A percentile compares a stretch with the other conserved stretches of the same genome.
phyloP scores from a whole-genome alignment of 768 basidiomycete genomes.

The Lactarius pseudohatsudake region DNA sequence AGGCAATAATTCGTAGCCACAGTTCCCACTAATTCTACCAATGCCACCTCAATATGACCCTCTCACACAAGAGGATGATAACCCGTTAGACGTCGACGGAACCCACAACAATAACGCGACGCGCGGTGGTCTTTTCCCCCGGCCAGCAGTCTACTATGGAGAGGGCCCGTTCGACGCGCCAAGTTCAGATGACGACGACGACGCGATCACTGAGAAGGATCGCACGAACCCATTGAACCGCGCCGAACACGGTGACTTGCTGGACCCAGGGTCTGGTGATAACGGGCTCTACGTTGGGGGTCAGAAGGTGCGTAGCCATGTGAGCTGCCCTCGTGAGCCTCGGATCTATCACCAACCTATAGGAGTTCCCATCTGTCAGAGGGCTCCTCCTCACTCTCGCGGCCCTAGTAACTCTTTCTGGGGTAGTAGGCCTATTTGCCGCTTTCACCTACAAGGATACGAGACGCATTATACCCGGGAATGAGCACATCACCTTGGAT shows the following conservation, averaged over 20 bases:
- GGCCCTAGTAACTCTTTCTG: constrained; percentile 59
- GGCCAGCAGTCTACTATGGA: constrained; percentile 55
- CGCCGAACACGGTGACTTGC: constrained; percentile 34
- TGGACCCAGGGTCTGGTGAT: constrained; percentile 33
- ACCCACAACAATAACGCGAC: neutral
- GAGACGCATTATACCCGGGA: constrained; percentile 52
- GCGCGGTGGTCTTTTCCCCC: constrained; percentile 9
- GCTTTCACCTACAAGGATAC: constrained; percentile 68
- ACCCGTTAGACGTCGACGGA: neutral
- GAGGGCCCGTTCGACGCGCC: constrained; percentile 78
- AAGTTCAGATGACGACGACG: constrained; percentile 74
- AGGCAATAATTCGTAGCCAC: neutral
- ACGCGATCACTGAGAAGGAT: constrained; percentile 51
- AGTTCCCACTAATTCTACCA: neutral
- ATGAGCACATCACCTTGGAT: constrained; percentile 76
- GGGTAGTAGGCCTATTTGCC: constrained; percentile 73
- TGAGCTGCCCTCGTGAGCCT: constrained; percentile 7
- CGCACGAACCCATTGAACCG: constrained; percentile 32
- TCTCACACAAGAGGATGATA: constrained; percentile 25
- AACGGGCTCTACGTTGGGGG: constrained; percentile 39
- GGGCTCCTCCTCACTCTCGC: constrained; percentile 62
- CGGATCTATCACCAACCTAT: constrained; percentile 15
- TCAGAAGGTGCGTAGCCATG: constrained; percentile 36
- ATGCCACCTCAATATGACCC: constrained; percentile 29
- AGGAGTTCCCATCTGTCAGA: constrained; percentile 56